Percentiles rank a stretch among this genome's conserved stretches.
Evolutionary conservation across 1,139 yeast species (phyloP).

Genomic region (Diutina scorzettiae): DNA sequence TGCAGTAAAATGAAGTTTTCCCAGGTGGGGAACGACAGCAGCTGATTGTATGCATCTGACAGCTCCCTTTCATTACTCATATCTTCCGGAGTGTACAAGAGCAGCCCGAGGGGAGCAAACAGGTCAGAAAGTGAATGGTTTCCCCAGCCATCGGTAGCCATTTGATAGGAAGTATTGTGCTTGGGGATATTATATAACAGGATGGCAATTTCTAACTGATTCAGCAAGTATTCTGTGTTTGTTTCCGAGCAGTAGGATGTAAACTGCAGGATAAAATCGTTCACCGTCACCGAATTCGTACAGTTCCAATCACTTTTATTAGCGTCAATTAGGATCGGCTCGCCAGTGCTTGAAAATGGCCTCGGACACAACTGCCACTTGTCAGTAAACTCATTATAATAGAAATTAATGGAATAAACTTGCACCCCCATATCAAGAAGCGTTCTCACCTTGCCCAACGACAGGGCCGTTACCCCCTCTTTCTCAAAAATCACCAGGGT

Average conservation of each 20-base stretch:
- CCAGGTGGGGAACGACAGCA: slow-evolving; percentile 2
- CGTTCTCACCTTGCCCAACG: slow-evolving; percentile 14
- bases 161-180: background rate
- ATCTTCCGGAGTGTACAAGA: background rate
- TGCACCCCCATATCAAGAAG: slow-evolving; percentile 39
- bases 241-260: background rate
- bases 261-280: background rate
- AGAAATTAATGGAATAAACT: slow-evolving; percentile 47
- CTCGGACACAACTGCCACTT: slow-evolving; percentile 59
- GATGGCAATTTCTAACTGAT: background rate
- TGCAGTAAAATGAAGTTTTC: background rate
- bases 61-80: background rate
- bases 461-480: slow-evolving; percentile 38
- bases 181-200: background rate
- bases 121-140: background rate
- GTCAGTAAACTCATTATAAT: slow-evolving; percentile 41
- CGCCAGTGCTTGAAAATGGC: background rate
- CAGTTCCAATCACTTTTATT: background rate
- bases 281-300: background rate
- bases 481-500: slow-evolving; percentile 36
- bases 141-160: background rate
- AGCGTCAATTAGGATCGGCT: background rate
- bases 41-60: background rate
- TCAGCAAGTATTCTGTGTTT: background rate
- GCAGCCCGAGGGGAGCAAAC: background rate